Conservation (phyloP, 2,329 filamentous ascomycete species). For the Fusarium multiceps region DNA sequence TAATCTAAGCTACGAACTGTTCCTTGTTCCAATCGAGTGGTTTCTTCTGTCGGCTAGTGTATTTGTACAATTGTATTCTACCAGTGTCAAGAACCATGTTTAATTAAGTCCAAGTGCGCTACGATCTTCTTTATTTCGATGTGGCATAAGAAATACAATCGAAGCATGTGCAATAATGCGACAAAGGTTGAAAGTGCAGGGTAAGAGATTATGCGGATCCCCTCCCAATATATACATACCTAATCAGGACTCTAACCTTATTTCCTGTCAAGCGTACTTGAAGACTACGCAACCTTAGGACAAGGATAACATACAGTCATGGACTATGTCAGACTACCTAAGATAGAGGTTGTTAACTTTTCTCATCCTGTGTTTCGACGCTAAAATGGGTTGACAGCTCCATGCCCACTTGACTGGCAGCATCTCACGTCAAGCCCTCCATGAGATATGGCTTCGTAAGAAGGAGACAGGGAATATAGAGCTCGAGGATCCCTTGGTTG, state of each 20-base stretch:
- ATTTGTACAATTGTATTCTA: not conserved
- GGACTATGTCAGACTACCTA: conserved; percentile 63
- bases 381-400: conserved; percentile 60
- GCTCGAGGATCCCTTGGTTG: conserved; percentile 74
- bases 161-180: no score
- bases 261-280: no score
- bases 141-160: no score
- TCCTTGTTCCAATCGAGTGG: not conserved
- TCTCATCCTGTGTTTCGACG: fast-evolving
- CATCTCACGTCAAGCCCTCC: conserved; percentile 77
- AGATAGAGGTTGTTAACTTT: conserved; percentile 60
- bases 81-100: not conserved
- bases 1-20: not conserved
- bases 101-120: not conserved
- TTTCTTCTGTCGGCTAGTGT: no score
- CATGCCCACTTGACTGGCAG: conserved; percentile 85
- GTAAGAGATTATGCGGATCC: not conserved
- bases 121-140: not conserved
- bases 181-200: conserved; percentile 2
- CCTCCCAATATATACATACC: not conserved
- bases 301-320: conserved; percentile 40
- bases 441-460: conserved; percentile 77
- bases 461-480: conserved; percentile 62
- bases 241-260: no score
- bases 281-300: no score